phyloP scores from a whole-genome alignment of 2,329 filamentous ascomycete genomes.

The Sclerotinia minor region DNA sequence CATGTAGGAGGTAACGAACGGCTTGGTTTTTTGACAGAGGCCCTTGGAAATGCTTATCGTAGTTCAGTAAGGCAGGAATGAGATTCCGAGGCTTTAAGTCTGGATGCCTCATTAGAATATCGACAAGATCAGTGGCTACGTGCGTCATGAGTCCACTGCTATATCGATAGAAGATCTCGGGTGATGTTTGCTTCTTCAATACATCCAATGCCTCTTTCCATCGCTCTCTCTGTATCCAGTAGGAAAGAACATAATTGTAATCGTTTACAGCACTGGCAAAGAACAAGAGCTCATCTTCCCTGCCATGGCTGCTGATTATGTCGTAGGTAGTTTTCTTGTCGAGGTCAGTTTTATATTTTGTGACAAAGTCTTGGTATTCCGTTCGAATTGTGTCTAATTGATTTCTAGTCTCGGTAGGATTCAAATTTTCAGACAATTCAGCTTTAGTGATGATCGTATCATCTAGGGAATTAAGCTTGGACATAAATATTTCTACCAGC shows the following conservation, averaged over 20 bases:
- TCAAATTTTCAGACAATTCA: constrained; percentile 71
- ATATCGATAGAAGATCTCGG: constrained; percentile 94
- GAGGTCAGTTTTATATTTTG: constrained; percentile 80
- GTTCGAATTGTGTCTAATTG: constrained; percentile 69
- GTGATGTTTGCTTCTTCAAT: constrained; percentile 87
- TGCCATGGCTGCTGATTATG: constrained; percentile 90
- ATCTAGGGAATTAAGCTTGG: constrained; percentile 90
- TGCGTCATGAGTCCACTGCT: constrained; percentile 96
- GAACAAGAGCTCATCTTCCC: constrained; percentile 88
- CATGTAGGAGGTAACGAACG: constrained; percentile 87
- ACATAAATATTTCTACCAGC: constrained; percentile 96
- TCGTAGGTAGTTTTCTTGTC: constrained; percentile 93
- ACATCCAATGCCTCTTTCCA: constrained; percentile 87
- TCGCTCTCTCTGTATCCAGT: constrained; percentile 94
- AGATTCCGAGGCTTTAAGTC: constrained; percentile 83
- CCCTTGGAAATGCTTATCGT: constrained; percentile 75
- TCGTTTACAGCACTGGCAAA: constrained; percentile 89
- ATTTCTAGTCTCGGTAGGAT: constrained; percentile 68
- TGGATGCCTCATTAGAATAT: constrained; percentile 89
- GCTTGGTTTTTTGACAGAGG: constrained; percentile 81
- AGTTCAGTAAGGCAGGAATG: constrained; percentile 90
- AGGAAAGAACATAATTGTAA: constrained; percentile 90
- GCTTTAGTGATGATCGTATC: constrained; percentile 90
- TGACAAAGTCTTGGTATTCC: constrained; percentile 87
- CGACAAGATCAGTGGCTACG: constrained; percentile 80